Percentiles rank a stretch among this genome's conserved stretches.
These are phyloP conservation scores for Cladophialophora exuberans DNA, from an alignment of 2,329 filamentous ascomycete genomes.

Conservation along the genomic window DNA sequence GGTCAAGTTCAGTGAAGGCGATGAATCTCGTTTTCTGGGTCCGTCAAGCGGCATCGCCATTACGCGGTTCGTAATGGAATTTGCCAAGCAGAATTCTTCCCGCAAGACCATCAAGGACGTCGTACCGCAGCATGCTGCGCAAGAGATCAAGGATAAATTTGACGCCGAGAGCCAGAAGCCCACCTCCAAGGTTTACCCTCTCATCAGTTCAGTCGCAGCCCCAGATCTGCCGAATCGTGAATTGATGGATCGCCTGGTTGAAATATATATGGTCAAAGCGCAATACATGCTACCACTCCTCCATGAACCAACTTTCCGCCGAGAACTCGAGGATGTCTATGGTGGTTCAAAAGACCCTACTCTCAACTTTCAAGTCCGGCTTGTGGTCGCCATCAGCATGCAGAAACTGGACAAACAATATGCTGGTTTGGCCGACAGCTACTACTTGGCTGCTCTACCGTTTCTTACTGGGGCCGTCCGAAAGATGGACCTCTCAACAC, in stretches of 20 bases:
- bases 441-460: constrained; percentile 86
- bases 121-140: constrained; percentile 73
- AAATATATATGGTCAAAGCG: constrained; percentile 85
- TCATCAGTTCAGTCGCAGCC: constrained; percentile 83
- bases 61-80: constrained; percentile 91
- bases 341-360: constrained; percentile 75
- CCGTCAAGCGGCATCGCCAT: constrained; percentile 96
- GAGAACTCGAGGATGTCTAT: constrained; percentile 81
- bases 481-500: constrained; percentile 84
- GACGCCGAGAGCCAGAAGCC: constrained; percentile 66
- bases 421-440: constrained; percentile 91
- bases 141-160: constrained; percentile 70
- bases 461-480: constrained; percentile 81
- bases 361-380: constrained; percentile 83
- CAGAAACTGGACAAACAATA: constrained; percentile 89
- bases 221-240: constrained; percentile 72
- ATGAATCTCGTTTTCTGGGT: constrained; percentile 88
- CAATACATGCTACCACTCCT: constrained; percentile 86
- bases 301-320: constrained; percentile 77
- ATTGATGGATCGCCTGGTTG: constrained; percentile 76
- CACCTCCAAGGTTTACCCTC: constrained; percentile 81
- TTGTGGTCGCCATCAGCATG: constrained; percentile 92
- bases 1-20: constrained; percentile 80
- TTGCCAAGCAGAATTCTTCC: constrained; percentile 91
- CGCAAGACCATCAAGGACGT: constrained; percentile 90